Evolutionary conservation across 2,329 filamentous ascomycete species (phyloP).

Genomic region (Aspergillus flavus): DNA sequence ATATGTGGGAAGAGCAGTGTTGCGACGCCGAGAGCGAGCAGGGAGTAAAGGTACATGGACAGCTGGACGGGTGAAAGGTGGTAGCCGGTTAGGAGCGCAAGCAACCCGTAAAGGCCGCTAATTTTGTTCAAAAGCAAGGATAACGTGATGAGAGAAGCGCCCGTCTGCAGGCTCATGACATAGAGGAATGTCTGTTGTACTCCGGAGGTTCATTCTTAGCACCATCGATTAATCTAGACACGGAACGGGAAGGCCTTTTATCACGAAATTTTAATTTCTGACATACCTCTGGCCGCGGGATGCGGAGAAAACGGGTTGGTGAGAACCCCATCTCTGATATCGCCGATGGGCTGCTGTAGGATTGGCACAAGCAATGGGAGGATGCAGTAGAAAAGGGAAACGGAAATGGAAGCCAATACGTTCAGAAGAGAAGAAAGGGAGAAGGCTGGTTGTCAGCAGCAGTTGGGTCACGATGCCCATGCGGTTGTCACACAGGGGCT

Average conservation of each 20-base stretch:
- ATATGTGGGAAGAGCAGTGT: conserved; percentile 77
- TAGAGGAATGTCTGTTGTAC: conserved; percentile 74
- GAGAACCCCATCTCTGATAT: conserved; percentile 39
- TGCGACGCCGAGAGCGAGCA: conserved; percentile 68
- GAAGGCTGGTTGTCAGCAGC: conserved; percentile 19
- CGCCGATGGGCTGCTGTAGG: conserved; percentile 12
- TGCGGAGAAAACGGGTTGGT: conserved; percentile 47
- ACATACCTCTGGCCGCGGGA: conserved; percentile 53
- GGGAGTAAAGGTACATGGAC: conserved; percentile 88
- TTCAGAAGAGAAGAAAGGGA: conserved; percentile 15
- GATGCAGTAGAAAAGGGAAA: conserved; percentile 13
- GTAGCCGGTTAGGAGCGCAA: conserved; percentile 86
- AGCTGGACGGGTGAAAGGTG: conserved; percentile 80
- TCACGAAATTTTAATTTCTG: conserved; percentile 7
- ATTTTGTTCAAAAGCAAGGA: conserved; percentile 89
- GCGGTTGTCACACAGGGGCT: conserved; percentile 17
- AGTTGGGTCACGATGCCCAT: not conserved
- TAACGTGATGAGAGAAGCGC: conserved; percentile 80
- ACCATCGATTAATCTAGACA: not conserved
- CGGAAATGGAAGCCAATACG: conserved; percentile 19
- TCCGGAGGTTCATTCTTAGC: not conserved
- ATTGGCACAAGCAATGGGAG: conserved; percentile 9
- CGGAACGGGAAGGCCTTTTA: not conserved
- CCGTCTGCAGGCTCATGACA: conserved; percentile 82
- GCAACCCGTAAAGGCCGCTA: conserved; percentile 84